Base-by-base conservation (phyloP, 2,329 filamentous ascomycete genomes). In the Fusarium odoratissimum region DNA sequence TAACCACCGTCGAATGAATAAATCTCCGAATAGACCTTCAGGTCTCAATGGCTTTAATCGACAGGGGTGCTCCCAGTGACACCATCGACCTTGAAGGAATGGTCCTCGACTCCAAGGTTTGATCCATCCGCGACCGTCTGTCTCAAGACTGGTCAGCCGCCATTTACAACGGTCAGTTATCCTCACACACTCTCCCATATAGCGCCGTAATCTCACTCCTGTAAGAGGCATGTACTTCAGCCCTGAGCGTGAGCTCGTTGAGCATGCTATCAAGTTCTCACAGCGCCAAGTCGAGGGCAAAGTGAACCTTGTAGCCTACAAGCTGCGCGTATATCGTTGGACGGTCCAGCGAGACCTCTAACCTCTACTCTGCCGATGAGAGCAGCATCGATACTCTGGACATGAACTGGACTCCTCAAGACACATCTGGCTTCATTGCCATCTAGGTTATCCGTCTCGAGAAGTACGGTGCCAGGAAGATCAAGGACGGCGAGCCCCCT, bases 371-470 rank as follows among this genome's bases (percentile, higher is more conserved):
- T 19, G 83, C 84, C 77, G 79, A 84, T 49, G 82, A 88, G 66
- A 82, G 83, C 2, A 84, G 80, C 61, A 89, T 89, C 58, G 86
- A 79, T 73, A 85, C 84, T 78, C 85, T 91, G 80, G 88, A 69
- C 76, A 89, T 87, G 82, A 86, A 86, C 76, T 91, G 92, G 84
- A 87, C 86, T 70, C 88, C 85, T 74, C 93, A 93, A 91, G 92
- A 94, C 79, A 90, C 90, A 74, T 87, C 78, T 17, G 86, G 86
- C 31, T 91, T 91, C 79, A 90, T 95, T 78, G 87, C 48, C 83
- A 72, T 72, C 19, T 51, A 69, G 19, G 44, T 35, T 31, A 72
- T 72, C 46, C 56, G 60, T 9, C 56, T 92, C 55, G 84, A 90
- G 83, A 91, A 83, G 76, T 81, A 81, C 35, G 79, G 79, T 31